Percentiles rank a stretch among this genome's conserved stretches.
Evolutionary conservation across 2,329 filamentous ascomycete genomes (phyloP).

Genomic region (Aspergillus eucalypticola): DNA sequence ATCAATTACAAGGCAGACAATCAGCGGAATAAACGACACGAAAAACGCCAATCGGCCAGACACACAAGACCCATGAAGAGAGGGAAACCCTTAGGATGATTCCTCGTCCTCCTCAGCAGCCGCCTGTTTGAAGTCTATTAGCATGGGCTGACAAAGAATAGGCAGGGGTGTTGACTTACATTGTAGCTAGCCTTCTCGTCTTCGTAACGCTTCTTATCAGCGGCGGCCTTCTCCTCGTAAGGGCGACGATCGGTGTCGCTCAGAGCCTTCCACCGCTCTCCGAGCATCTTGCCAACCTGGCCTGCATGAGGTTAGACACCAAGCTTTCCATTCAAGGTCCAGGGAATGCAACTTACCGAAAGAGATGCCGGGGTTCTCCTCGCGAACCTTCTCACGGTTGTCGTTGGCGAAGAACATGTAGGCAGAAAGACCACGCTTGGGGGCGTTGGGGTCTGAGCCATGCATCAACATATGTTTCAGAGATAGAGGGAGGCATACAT

Average conservation of each 20-base stretch:
- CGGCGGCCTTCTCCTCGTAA: slow-evolving; percentile 94
- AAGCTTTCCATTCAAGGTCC: background rate
- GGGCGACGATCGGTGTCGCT: slow-evolving; percentile 88
- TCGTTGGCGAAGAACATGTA: slow-evolving; percentile 99
- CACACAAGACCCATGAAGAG: slow-evolving; percentile 24
- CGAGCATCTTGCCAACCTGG: slow-evolving; percentile 96
- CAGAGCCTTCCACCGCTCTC: slow-evolving; percentile 97
- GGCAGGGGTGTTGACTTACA: slow-evolving; percentile 55
- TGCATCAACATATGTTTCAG: slow-evolving; percentile 19
- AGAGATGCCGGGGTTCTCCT: slow-evolving; percentile 96
- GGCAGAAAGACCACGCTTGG: slow-evolving; percentile 97
- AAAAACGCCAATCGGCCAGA: slow-evolving; percentile 37
- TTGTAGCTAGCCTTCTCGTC: slow-evolving; percentile 95
- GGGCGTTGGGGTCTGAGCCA: slow-evolving; percentile 84
- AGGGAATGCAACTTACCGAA: slow-evolving; percentile 66
- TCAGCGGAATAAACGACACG: slow-evolving; percentile 35
- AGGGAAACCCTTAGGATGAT: slow-evolving; percentile 34
- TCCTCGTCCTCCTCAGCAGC: slow-evolving; percentile 60
- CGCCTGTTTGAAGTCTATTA: slow-evolving; percentile 45
- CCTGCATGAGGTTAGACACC: slow-evolving; percentile 51
- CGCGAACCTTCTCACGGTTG: slow-evolving; percentile 95
- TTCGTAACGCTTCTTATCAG: slow-evolving; percentile 99
- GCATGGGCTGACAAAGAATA: background rate
- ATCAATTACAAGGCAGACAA: slow-evolving; percentile 33
- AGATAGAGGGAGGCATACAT: slow-evolving; percentile 27